These are phyloP conservation scores for Candida odintsovae DNA, from an alignment of 805 yeast species.

Conservation along the genomic window DNA sequence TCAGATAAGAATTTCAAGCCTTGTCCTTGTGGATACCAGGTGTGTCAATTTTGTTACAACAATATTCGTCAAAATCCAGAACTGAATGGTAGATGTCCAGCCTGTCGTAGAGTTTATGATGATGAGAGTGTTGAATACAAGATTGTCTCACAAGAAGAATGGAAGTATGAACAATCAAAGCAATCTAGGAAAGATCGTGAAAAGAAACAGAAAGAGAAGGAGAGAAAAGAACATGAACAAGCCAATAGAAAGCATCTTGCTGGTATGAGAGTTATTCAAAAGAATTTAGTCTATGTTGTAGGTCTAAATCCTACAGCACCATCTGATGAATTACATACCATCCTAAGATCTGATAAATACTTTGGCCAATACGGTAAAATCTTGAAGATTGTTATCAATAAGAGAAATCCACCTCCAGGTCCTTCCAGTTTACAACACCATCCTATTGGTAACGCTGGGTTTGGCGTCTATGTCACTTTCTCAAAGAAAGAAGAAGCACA, in stretches of 20 bases:
- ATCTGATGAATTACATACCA: slow-evolving; percentile 77
- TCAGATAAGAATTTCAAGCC: slow-evolving; percentile 96
- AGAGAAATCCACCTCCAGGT: slow-evolving; percentile 45
- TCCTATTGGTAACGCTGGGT: slow-evolving; percentile 48
- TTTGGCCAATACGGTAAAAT: slow-evolving; percentile 99
- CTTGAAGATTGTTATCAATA: slow-evolving; percentile 87
- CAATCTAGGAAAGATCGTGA: slow-evolving; percentile 78
- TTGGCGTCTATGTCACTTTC: slow-evolving; percentile 94
- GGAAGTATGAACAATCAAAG: slow-evolving; percentile 72
- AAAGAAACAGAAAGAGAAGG: slow-evolving; percentile 82
- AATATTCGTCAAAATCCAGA: slow-evolving; percentile 95
- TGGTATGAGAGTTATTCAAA: slow-evolving; percentile 97
- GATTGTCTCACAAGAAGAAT: slow-evolving; percentile 77
- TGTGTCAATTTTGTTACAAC: slow-evolving; percentile 97
- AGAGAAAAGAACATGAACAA: slow-evolving; percentile 83
- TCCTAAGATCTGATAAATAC: slow-evolving; percentile 83
- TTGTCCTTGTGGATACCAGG: slow-evolving; percentile 99
- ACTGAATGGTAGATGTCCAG: slow-evolving; percentile 94
- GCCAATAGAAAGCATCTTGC: slow-evolving; percentile 81
- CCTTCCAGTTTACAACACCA: slow-evolving; percentile 24
- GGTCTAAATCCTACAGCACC: slow-evolving; percentile 81
- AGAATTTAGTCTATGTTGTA: slow-evolving; percentile 92
- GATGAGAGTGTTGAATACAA: slow-evolving; percentile 90
- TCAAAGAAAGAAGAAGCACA: slow-evolving; percentile 93
- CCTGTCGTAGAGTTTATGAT: slow-evolving; percentile 90